Percentiles rank a stretch among this genome's conserved stretches.
Conservation (phyloP, 2,329 filamentous ascomycete species). For the Alternaria longipes region DNA sequence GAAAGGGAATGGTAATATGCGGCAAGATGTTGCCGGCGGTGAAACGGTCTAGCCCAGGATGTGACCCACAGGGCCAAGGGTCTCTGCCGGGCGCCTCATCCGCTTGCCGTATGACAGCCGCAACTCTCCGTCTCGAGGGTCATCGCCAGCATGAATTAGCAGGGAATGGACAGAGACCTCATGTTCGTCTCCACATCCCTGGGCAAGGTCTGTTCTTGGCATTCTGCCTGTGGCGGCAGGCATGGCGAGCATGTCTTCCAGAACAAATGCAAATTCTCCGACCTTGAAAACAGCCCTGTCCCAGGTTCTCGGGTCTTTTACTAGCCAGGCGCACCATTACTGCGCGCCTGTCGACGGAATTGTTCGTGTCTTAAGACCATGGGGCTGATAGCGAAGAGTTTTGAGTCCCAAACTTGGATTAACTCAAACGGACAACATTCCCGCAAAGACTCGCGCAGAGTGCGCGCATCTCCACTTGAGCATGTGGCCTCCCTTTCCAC, state of each 20-base stretch:
- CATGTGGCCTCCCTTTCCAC: conserved; percentile 11
- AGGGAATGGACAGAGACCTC: neutral
- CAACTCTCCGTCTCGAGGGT: neutral
- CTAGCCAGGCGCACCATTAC: neutral
- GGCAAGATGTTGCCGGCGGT: neutral
- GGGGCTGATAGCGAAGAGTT: conserved; percentile 1
- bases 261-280: neutral
- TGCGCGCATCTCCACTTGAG: conserved; percentile 2
- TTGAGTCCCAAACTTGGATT: neutral
- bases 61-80: conserved; percentile 4
- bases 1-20: neutral
- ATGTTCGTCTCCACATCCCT: conserved; percentile 10
- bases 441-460: conserved; percentile 1
- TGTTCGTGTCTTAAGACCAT: neutral
- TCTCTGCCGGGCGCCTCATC: conserved; percentile 2
- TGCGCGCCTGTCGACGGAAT: neutral
- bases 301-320: neutral
- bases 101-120: neutral
- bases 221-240: neutral
- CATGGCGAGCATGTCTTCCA: neutral
- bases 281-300: neutral
- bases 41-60: conserved; percentile 7
- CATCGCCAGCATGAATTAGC: neutral
- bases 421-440: neutral
- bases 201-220: neutral